These are phyloP conservation scores for Fraxinus floribunda DNA, from an alignment of 305 asterid species.

Conservation along the genomic window DNA sequence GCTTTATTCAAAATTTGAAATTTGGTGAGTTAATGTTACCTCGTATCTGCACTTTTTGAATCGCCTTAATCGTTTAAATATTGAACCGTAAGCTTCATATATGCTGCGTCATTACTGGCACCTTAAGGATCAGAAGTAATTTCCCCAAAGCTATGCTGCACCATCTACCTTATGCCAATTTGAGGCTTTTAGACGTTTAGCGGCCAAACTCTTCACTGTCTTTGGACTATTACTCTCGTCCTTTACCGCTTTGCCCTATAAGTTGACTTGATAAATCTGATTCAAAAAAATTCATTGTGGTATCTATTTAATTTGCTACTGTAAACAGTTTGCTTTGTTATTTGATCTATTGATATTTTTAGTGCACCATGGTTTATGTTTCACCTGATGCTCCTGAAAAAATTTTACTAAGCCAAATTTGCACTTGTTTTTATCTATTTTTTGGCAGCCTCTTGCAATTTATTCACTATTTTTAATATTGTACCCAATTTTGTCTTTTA, in stretches of 20 bases:
- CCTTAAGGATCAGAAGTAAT: not conserved
- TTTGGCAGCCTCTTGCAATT: not conserved
- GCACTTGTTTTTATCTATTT: not conserved
- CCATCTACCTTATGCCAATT: not conserved
- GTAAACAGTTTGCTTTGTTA: not conserved
- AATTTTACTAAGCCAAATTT: not conserved
- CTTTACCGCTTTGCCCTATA: not conserved
- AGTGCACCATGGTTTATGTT: not conserved
- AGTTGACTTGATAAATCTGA: slow-evolving; percentile 15
- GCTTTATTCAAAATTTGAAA: slow-evolving; percentile 27
- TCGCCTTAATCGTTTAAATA: slow-evolving; percentile 11
- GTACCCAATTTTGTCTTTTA: slow-evolving; percentile 5
- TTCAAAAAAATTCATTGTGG: not conserved
- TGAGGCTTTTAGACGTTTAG: slow-evolving; percentile 4
- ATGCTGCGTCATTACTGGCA: slow-evolving; percentile 10
- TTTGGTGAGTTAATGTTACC: slow-evolving; percentile 8
- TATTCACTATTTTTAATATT: not conserved
- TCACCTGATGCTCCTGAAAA: not conserved
- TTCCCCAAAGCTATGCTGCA: not conserved
- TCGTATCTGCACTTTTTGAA: slow-evolving; percentile 1
- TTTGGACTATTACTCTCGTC: not conserved
- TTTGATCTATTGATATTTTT: not conserved
- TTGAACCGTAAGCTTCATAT: slow-evolving; percentile 4
- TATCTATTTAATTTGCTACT: not conserved
- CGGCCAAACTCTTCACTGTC: not conserved